These are phyloP conservation scores for Salix caprea DNA, from an alignment of 345 rosid genomes.

Conservation along the genomic window DNA sequence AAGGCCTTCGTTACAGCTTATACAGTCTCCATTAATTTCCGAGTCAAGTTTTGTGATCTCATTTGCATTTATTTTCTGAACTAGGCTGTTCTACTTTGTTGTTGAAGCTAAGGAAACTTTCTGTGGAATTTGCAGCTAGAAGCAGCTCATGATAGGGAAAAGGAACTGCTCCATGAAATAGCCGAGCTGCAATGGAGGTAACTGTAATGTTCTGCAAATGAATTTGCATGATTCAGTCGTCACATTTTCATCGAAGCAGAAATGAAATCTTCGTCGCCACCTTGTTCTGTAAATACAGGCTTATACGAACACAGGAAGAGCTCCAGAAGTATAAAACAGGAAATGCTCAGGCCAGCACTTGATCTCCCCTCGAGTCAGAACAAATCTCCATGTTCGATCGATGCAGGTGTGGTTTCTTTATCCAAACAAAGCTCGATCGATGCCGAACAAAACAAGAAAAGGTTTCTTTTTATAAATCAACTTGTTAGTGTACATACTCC, in stretches of 20 bases:
- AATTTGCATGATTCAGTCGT: neutral
- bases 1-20: neutral
- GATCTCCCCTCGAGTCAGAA: neutral
- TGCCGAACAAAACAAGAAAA: slow-evolving; percentile 5
- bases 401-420: slow-evolving; percentile 27
- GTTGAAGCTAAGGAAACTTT: neutral
- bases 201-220: neutral
- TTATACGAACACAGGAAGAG: slow-evolving; percentile 77
- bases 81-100: neutral
- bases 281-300: slow-evolving; percentile 43
- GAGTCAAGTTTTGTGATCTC: too few species aligned
- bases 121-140: slow-evolving; percentile 55
- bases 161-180: slow-evolving; percentile 79
- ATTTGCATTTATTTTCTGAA: neutral
- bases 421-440: neutral
- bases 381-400: neutral
- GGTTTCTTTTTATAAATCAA: neutral
- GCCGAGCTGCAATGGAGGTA: slow-evolving; percentile 93
- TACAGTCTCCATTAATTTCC: too few species aligned
- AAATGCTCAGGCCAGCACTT: slow-evolving; percentile 44
- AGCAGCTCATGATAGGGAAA: slow-evolving; percentile 87
- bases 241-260: neutral
- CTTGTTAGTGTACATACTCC: neutral
- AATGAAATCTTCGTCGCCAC: neutral
- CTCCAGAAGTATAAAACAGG: slow-evolving; percentile 74